phyloP scores from a whole-genome alignment of 108 stramenopile species.

The Schizochytrium sp. region DNA sequence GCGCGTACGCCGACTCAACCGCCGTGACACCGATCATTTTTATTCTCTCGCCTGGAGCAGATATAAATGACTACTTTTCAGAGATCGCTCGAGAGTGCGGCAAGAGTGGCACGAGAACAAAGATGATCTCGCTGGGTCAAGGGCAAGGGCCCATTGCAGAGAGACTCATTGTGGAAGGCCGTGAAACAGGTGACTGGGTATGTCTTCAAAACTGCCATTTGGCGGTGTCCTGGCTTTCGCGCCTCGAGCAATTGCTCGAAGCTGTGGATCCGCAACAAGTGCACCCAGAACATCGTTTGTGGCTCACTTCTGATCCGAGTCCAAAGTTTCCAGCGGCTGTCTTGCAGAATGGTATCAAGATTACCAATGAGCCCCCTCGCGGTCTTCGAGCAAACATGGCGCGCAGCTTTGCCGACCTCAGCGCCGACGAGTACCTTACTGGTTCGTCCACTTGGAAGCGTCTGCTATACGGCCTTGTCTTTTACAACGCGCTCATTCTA shows the following conservation, averaged over 20 bases:
- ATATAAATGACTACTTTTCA: conserved; percentile 45
- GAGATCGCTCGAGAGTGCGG: conserved; percentile 33
- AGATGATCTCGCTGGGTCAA: conserved; percentile 47
- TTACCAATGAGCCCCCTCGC: conserved; percentile 55
- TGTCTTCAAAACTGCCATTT: conserved; percentile 65
- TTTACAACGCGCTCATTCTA: conserved; percentile 51
- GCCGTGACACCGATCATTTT: conserved; percentile 30
- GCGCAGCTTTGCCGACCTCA: conserved; percentile 44
- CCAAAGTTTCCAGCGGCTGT: conserved; percentile 48
- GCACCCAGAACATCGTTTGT: conserved; percentile 38
- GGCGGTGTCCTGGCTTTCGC: conserved; percentile 47
- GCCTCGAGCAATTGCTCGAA: conserved; percentile 45
- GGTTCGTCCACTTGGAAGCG: conserved; percentile 34
- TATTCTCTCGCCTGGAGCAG: conserved; percentile 45
- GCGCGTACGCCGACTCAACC: conserved; percentile 29
- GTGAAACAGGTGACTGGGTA: conserved; percentile 53
- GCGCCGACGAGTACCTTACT: conserved; percentile 40
- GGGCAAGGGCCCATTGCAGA: conserved; percentile 50
- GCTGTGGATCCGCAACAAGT: conserved; percentile 21
- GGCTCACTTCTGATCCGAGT: conserved; percentile 53
- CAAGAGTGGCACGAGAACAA: conserved; percentile 23
- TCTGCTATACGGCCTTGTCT: conserved; percentile 43
- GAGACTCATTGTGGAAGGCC: conserved; percentile 27
- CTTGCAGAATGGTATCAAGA: conserved; percentile 52
- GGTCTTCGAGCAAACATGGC: conserved; percentile 48